Evolutionary conservation across 2,329 filamentous ascomycete genomes (phyloP).

Genomic region (Microascus cirrosus): DNA sequence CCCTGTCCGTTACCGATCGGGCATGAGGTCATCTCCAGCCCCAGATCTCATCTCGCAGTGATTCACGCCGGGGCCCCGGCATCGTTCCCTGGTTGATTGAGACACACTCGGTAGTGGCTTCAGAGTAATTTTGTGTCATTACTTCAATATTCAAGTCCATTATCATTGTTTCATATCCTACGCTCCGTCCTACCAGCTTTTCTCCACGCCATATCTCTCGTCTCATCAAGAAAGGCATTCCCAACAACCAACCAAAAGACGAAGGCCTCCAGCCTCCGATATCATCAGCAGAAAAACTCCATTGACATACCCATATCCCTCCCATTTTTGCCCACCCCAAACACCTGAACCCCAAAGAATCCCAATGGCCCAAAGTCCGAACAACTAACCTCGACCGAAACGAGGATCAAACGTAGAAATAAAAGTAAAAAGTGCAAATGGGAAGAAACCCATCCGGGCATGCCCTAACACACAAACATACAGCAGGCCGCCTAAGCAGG

Average conservation of each 20-base stretch:
- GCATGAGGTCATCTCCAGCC: neutral
- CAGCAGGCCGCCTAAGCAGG: neutral
- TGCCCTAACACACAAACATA: neutral
- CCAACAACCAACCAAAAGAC: no score
- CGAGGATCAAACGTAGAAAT: neutral
- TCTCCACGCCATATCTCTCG: no score
- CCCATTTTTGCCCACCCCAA: neutral
- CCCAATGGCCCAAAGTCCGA: neutral
- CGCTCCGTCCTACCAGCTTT: no score
- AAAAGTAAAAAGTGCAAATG: neutral
- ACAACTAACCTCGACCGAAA: neutral
- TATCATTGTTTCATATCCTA: no score
- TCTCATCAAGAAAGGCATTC: no score
- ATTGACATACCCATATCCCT: neutral
- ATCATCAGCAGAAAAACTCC: neutral
- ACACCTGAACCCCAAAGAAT: neutral
- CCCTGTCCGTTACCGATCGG: neutral
- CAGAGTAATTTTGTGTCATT: no score
- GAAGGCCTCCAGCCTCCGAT: neutral
- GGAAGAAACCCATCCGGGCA: neutral
- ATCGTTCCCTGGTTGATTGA: neutral
- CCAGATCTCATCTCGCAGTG: neutral
- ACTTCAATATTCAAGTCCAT: no score
- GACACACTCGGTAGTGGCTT: neutral
- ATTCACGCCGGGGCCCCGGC: neutral